Base-by-base conservation (phyloP, 2,329 filamentous ascomycete genomes). In the Didymella lethalis region DNA sequence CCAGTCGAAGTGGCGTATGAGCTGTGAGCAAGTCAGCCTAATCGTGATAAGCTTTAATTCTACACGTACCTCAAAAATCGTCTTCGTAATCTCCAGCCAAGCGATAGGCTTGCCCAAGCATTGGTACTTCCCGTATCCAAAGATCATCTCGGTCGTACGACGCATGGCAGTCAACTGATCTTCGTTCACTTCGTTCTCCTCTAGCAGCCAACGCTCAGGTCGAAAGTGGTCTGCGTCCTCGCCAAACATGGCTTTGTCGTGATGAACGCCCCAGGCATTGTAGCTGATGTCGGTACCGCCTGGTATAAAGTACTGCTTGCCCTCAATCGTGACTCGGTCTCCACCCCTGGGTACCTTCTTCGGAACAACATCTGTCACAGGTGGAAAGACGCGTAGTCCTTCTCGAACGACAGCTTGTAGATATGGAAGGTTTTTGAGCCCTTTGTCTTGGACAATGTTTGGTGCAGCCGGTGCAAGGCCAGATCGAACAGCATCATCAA, bases 341-440 rank as follows among this genome's bases (percentile, higher is more conserved):
- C 74, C 74, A 18, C 55, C 68, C 16, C 48, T 41, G 2, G 73
- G 73, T 0, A 73, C 71, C 16, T 57, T 53, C 45, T 73, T 73
- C 0, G 65, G 66, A 1, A 69, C 64, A 2, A 71, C 51, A 26
- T 71, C 68, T 5, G 68, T 71, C 0, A 74, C 63, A 0, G 72
- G 71, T 1, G 80, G 79, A 51, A 79, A 79, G 41, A 81, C 73
- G 8, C 80, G 73, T 7, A 59, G 32, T 14, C 50, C 48, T 36
- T 82, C 80, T 49, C 80, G 79, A 59, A 82, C 76, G 36, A 79
- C 80, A 2, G 80, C 80, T 57, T 81, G 77, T 5, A 83, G 65
- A 56, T 82, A 82, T 0, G 77, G 75, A 8, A 82, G 63, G 1
- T 68, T 55, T 25, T 59, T 70, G 7, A 78, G 73, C 47, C 76